phyloP scores from a whole-genome alignment of 495 filamentous ascomycete species.

The Aspergillus conjunctus region DNA sequence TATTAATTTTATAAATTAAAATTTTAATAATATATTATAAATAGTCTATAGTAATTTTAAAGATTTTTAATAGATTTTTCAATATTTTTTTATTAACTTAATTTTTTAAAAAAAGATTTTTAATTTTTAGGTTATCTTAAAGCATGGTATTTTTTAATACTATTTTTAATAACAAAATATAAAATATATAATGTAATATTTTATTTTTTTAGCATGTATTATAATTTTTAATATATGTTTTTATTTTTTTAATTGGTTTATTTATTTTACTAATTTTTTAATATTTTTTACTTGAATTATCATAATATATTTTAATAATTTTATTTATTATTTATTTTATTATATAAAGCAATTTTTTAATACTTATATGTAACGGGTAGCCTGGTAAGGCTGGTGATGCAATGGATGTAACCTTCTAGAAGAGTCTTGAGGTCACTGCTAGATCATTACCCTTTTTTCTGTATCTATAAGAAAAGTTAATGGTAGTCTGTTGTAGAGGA shows the following conservation, averaged over 20 bases:
- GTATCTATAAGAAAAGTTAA: no score
- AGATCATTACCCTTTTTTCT: no score
- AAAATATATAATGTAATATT: neutral
- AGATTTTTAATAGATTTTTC: neutral
- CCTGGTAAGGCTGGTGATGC: no score
- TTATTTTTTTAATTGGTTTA: slow-evolving; percentile 1
- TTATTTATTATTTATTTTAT: neutral
- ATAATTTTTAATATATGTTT: slow-evolving; percentile 1
- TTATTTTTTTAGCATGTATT: slow-evolving; percentile 2
- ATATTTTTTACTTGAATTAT: neutral
- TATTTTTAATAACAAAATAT: neutral
- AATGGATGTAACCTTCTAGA: no score
- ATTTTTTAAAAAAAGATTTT: neutral
- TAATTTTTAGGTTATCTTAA: neutral
- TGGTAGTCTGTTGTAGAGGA: no score
- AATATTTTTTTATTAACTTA: neutral
- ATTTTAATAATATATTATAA: neutral
- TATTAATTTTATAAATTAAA: neutral
- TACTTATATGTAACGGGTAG: no score
- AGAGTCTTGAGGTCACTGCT: no score
- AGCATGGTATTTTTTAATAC: neutral
- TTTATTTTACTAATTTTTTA: neutral
- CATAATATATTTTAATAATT: neutral
- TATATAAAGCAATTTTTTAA: neutral
- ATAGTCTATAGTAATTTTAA: neutral